Evolutionary conservation across 495 filamentous ascomycete genomes (phyloP), one percentile per base, ranked within the genome.

Genomic region (Talaromyces borbonicus): DNA sequence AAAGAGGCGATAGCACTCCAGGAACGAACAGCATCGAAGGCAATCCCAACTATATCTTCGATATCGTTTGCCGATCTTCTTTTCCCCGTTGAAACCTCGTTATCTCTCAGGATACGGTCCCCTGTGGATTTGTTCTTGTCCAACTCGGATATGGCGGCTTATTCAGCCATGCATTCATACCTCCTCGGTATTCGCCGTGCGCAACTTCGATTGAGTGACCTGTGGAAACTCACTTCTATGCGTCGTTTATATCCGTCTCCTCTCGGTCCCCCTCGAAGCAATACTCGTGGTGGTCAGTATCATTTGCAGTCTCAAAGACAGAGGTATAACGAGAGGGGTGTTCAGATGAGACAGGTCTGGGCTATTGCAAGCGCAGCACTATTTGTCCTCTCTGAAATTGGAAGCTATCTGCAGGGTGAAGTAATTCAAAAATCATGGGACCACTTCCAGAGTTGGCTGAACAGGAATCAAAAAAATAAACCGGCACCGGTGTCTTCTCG

Each of bases 121-220:
- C 90, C 92, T 0, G 60, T 96, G 1, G 90, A 96, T 52, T 68
- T 98, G 1, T 94, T 98, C 56, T 75, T 98, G 24, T 78, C 81
- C 20, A 66, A 72, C 22, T 66, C 79, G 1, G 88, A 96, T 49
- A 63, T 94, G 2, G 73, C 80, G 18, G 75, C 70, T 0, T 98
- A 98, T 55, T 84, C 89, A 0, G 72, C 74, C 3, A 83, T 96
- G 33, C 83, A 92, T 56, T 77, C 88, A 4, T 98, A 96, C 60
- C 78, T 98, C 0, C 65, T 96, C 1, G 80, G 83, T 0, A 76
- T 95, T 18, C 81, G 88, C 16, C 77, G 87, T 25, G 83, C 87
- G 2, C 87, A 95, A 54, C 71, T 95, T 3, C 78, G 81, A 29
- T 71, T 96, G 0, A 81, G 86, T 3, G 74, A 84, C 54, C 63